Percentiles rank a stretch among this genome's conserved stretches.
Conservation (phyloP, 2,329 filamentous ascomycete genomes). For the Lachnellula suecica region DNA sequence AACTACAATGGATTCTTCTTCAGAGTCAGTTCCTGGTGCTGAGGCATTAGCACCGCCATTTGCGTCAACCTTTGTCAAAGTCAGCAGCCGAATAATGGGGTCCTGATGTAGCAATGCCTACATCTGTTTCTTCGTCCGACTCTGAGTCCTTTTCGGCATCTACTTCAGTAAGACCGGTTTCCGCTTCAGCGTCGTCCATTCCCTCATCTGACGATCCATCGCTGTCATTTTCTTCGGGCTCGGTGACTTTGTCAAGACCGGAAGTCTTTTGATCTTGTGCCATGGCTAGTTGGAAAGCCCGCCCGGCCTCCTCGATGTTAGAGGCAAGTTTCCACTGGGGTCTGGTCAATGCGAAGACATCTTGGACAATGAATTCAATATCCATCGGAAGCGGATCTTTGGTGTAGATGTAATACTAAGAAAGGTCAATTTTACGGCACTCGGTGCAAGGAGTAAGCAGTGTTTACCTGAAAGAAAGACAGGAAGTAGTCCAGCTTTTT, state of each 20-base stretch:
- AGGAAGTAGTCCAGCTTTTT: slow-evolving; percentile 99
- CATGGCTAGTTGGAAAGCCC: slow-evolving; percentile 83
- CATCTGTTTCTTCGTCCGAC: slow-evolving; percentile 55
- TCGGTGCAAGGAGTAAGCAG: slow-evolving; percentile 3
- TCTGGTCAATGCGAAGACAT: slow-evolving; percentile 80
- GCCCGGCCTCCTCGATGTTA: slow-evolving; percentile 78
- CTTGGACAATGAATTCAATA: slow-evolving; percentile 93
- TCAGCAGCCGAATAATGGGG: background rate
- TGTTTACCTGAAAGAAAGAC: slow-evolving; percentile 78
- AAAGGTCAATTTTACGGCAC: slow-evolving; percentile 19
- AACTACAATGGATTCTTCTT: slow-evolving; percentile 87
- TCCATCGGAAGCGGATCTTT: slow-evolving; percentile 94
- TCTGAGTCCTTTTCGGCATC: slow-evolving; percentile 54
- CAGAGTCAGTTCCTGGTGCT: slow-evolving; percentile 59
- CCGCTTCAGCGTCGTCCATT: slow-evolving; percentile 61
- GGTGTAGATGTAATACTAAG: slow-evolving; percentile 84
- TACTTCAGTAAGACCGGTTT: slow-evolving; percentile 53
- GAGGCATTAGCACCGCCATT: slow-evolving; percentile 52
- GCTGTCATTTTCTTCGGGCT: slow-evolving; percentile 72
- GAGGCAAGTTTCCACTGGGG: slow-evolving; percentile 90
- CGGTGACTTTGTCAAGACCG: slow-evolving; percentile 65
- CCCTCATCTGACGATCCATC: slow-evolving; percentile 76
- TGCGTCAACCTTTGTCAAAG: slow-evolving; percentile 32
- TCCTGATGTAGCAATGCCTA: too few relatives aligned
- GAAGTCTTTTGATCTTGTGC: slow-evolving; percentile 83